Evolutionary conservation across 306 rosid genomes (phyloP), one percentile per base, ranked within the genome.

Genomic region (Abrus pulchellus): DNA sequence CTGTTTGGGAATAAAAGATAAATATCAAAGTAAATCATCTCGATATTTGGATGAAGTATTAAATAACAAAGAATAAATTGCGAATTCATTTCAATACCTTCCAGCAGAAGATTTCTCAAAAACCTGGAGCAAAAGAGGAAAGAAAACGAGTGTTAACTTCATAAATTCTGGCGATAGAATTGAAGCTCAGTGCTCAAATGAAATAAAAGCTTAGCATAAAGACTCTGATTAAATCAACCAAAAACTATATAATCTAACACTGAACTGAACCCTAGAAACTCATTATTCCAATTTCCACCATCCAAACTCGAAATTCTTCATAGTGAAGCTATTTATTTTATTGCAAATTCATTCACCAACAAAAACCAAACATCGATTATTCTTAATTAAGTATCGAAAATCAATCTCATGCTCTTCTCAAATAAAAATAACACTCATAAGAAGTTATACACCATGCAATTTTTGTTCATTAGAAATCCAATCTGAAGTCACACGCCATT

Each of bases 51-150:
- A 14, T 27, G 41, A 13, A 66, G 34, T 29, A 59, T 43, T 69
- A 44, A 38, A 53, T 43, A 45, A 41, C 54, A 72, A 54, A 6
- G 34, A 75, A 60, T 20, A 81, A 79, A 74, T 47, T 61, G 48
- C 10, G 43, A 55, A 62, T 64, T 70, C 10, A 53, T 45, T 65
- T 55, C 67, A 47, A 69, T 88, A 94, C 98, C 97, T 90, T 73
- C 77, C 85, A 90, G 57, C 90, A 7, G 85, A 80, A 79, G 86
- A 88, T 76, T 78, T 82, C 75, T 89, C 86, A 50, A 38, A 6
- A 60, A 69, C 97, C 98, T 94, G 88, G 48, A 72, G 50, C 78
- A 93, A 59, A 71, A 76, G 9, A 80, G 7, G 4, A 10, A 74
- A 79, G 20, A 75, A 52, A 84, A 41, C 43, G 33, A 74, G 53